Evolutionary conservation across 352 stramenopile species (phyloP).

Genomic region (Saprolegnia parasitica): DNA sequence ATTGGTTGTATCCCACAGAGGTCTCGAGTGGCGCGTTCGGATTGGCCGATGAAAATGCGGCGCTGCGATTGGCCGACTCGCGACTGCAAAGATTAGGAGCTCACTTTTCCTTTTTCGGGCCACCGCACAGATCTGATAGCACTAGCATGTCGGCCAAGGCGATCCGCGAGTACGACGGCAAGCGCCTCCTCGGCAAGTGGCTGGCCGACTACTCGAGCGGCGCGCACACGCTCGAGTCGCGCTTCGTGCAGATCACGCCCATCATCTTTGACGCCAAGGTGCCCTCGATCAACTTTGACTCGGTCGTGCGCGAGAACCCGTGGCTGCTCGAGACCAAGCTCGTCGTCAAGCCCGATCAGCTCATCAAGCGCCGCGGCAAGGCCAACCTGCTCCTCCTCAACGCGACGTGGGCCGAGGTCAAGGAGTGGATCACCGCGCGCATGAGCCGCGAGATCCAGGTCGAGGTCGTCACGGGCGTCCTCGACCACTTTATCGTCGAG

Average conservation of each 20-base stretch:
- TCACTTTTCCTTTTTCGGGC: conserved; percentile 28
- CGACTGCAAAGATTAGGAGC: not conserved
- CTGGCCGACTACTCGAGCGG: conserved; percentile 51
- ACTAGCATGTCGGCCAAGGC: conserved; percentile 91
- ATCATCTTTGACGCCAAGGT: conserved; percentile 51
- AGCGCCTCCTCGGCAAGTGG: conserved; percentile 86
- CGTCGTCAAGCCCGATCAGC: conserved; percentile 96
- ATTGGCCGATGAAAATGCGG: conserved; percentile 18
- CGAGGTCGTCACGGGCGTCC: conserved; percentile 84
- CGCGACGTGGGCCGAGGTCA: conserved; percentile 86
- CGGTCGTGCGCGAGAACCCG: conserved; percentile 65
- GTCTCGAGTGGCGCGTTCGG: conserved; percentile 1
- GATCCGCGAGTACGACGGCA: conserved; percentile 95
- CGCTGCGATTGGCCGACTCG: conserved; percentile 1
- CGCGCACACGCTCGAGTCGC: conserved; percentile 73
- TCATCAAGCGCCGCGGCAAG: conserved; percentile 97
- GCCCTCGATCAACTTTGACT: conserved; percentile 47
- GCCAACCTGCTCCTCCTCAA: conserved; percentile 94
- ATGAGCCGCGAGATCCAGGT: conserved; percentile 92
- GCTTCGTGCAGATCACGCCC: conserved; percentile 67
- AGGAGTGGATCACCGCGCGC: conserved; percentile 92
- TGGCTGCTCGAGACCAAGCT: conserved; percentile 85
- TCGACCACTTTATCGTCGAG: conserved; percentile 97
- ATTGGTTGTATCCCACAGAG: not conserved
- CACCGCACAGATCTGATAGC: conserved; percentile 4